Base-by-base conservation (phyloP, 345 rosid species). In the Tarenaya hassleriana region DNA sequence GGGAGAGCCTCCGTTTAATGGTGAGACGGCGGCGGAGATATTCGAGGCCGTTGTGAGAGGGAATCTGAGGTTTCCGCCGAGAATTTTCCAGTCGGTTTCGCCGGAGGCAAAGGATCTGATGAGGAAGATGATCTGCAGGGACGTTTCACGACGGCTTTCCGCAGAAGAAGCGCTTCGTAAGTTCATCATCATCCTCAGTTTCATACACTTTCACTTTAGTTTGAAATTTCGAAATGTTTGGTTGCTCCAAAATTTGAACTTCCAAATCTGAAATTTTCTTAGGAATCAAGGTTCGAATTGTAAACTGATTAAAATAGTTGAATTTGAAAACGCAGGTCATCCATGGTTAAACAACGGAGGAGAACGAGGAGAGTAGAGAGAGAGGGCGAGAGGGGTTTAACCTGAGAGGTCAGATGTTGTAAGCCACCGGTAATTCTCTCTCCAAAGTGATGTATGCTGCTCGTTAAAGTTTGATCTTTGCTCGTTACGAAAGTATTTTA, bases 91-190 rank as follows among this genome's bases (percentile, higher is more conserved):
- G 27, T 58, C 70, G 0, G 78, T 81, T 12, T 83, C 82, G 1
- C 9, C 71, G 0, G 76, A 52, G 0, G 94, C 68, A 0, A 88
- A 92, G 63, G 97, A 85, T 50, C 56, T 92, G 5, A 8, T 92
- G 68, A 71, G 94, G 68, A 85, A 78, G 71, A 77, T 92, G 86
- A 77, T 88, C 0, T 83, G 91, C 35, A 75, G 73, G 7, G 98
- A 85, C 61, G 83, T 68, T 16, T 81, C 84, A n/a, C 69, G 71
- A 48, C 45, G 98, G 55, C 66, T 77, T 9, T 83, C 97, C 0
- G 95, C 87, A 0, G 88, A 85, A 7, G 82, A 92, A 63, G 91
- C 81, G 44, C 69, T 88, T 24, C 73, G 97, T 83, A 61, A 74
- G 94, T n/a, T 63, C 12, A 7, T 40, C 17, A 8, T 42, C 18